phyloP scores from a whole-genome alignment of 148 eudicot species.

The Fallopia convolvulus region DNA sequence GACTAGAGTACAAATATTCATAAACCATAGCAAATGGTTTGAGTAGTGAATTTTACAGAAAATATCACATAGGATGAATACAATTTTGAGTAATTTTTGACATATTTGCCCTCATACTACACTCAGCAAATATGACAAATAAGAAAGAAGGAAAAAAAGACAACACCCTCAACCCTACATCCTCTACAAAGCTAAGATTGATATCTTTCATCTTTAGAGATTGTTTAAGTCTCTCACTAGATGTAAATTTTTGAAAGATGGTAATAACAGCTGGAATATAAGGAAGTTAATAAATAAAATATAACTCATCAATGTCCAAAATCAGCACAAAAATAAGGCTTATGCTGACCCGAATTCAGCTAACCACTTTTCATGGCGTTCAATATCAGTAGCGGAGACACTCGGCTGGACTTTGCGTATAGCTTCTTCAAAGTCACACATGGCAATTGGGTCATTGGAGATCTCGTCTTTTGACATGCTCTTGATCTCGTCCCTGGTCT shows the following conservation, averaged over 20 bases:
- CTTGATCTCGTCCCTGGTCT: slow-evolving; percentile 90
- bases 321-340: slow-evolving; percentile 12
- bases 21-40: background rate
- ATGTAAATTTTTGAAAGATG: background rate
- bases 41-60: background rate
- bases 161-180: background rate
- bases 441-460: slow-evolving; percentile 87
- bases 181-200: background rate
- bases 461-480: slow-evolving; percentile 96
- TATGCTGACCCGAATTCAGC: slow-evolving; percentile 88
- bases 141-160: background rate
- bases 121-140: background rate
- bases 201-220: background rate
- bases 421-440: slow-evolving; percentile 96
- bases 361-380: slow-evolving; percentile 89
- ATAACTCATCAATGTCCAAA: background rate
- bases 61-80: background rate
- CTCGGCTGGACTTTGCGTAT: slow-evolving; percentile 85
- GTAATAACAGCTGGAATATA: background rate
- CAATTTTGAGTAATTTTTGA: background rate
- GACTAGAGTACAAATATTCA: background rate
- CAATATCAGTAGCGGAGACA: slow-evolving; percentile 85
- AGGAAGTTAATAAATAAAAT: background rate
- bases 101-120: slow-evolving; percentile 1
- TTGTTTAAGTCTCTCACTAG: slow-evolving; percentile 6